phyloP scores from a whole-genome alignment of 225 moss, liverwort and hornwort genomes.

The Antitrichia curtipendula region DNA sequence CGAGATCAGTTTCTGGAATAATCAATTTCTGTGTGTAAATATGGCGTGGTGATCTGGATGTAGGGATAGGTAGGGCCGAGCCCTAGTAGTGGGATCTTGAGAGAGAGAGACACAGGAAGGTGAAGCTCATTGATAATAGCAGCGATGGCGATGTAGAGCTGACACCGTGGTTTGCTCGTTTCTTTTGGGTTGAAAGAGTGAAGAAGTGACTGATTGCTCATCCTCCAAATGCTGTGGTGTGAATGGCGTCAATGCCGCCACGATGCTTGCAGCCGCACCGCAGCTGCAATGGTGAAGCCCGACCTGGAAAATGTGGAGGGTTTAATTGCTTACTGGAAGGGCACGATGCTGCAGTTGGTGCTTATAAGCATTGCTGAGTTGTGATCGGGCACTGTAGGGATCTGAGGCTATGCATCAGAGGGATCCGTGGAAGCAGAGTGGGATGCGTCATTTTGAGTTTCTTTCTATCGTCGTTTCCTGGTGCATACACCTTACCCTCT shows the following conservation, averaged over 20 bases:
- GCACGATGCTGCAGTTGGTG: background rate
- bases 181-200: background rate
- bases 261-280: background rate
- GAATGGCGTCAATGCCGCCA: background rate
- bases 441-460: background rate
- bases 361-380: background rate
- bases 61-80: background rate
- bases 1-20: background rate
- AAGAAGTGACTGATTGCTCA: background rate
- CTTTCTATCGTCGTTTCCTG: background rate
- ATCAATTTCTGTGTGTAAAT: background rate
- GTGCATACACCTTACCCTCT: background rate
- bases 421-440: conserved; percentile 3
- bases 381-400: conserved; percentile 2
- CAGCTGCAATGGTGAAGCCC: background rate
- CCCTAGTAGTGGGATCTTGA: background rate
- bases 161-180: background rate
- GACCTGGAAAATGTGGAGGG: background rate
- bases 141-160: background rate
- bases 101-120: background rate
- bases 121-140: background rate
- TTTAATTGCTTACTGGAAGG: background rate
- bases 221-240: background rate
- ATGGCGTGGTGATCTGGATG: conserved; percentile 2
- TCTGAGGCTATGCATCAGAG: conserved; percentile 6